Base-by-base conservation (phyloP, 2,329 filamentous ascomycete genomes). In the Dactylonectria macrodidyma region DNA sequence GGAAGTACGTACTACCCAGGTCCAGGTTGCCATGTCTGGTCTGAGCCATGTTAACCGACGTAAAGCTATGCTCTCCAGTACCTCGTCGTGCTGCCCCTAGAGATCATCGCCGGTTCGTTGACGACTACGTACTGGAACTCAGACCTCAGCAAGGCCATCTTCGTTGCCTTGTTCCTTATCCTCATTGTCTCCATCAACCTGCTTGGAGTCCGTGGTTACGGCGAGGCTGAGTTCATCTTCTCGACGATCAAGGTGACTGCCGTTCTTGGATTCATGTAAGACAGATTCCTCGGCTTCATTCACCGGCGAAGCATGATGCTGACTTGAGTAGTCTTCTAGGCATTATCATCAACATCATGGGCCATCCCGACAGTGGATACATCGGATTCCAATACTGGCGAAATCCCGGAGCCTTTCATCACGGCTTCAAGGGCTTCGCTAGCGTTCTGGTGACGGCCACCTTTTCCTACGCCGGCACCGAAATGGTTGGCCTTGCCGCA, bases 171-270 rank as follows among this genome's bases (percentile, higher is more conserved):
- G 48, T 98, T 97, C 80, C 88, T 96, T 65, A 93, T 93, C 8
- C 94, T 44, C 7, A 44, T 44, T 14, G n/a, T n/a, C 7, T 8
- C 8, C n/a, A 44, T 44, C 16, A 44, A 44, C 41, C 14, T 44
- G 14, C n/a, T 44, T n/a, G 41, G 41, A 7, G 41, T 44, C 41
- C 16, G n/a, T 5, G 41, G 14, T 8, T 44, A 44, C 8, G 41
- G 41, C 41, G 41, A 44, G 41, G 41, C 41, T 8, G 41, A 97
- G 75, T 97, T 97, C 71, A 83, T 95, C 59, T 96, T 97, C 77
- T 92, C 93, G 34, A 89, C 95, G 52, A 84, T 98, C 83, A 98
- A 98, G 78, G 89, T 97, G 56, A 85, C 91, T 38, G 94, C 95
- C 44, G 90, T 97, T 3, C 90, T 97, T 69, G 94, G 93, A 56